Evolutionary conservation across 495 filamentous ascomycete species (phyloP), one percentile per base, ranked within the genome.

Genomic region (Aspergillus campestris): DNA sequence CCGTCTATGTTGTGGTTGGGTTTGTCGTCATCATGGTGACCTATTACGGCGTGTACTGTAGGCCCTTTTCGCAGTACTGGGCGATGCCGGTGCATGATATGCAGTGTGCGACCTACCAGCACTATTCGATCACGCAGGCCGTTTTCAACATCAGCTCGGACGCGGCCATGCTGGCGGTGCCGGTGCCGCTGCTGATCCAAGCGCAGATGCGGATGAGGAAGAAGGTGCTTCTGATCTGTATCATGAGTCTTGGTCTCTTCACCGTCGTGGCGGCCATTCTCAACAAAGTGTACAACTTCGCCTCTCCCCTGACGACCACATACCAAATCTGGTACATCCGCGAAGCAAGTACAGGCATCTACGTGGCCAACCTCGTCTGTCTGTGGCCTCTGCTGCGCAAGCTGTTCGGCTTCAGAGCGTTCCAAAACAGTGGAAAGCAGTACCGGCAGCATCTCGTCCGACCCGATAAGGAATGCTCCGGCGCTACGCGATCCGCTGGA

Each of bases 131-230:
- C 46, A 80, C 73, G 6, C 78, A 81, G 46, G 76, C 80, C 13
- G 79, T 80, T 11, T 77, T 83, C 65, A 84, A 84, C 50, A 75
- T 84, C 45, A 74, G 77, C 7, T 84, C 80, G 1, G 81, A 86
- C 47, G 45, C 75, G 11, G 61, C 75, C 40, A 83, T 84, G 70
- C 70, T 84, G 31, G 65, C 61, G 40, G 74, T 84, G 27, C 78
- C 76, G 2, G 64, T 85, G 10, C 79, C 78, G 0, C 65, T 84
- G 14, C 66, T 84, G 10, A 61, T 82, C 40, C 70, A 69, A 28
- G 66, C 74, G 0, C 68, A 74, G 28, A 61, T 84, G 14, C 72
- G 78, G 1, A 42, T 62, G 5, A 38, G 47, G 30, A 67, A 74
- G 24, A 85, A 83, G 55, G 34, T 75, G 4, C 57, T 81, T 27